A percentile compares a stretch with the other conserved stretches of the same genome.
phyloP scores from a whole-genome alignment of 129 eudicot species.

The Helichrysum umbraculigerum region DNA sequence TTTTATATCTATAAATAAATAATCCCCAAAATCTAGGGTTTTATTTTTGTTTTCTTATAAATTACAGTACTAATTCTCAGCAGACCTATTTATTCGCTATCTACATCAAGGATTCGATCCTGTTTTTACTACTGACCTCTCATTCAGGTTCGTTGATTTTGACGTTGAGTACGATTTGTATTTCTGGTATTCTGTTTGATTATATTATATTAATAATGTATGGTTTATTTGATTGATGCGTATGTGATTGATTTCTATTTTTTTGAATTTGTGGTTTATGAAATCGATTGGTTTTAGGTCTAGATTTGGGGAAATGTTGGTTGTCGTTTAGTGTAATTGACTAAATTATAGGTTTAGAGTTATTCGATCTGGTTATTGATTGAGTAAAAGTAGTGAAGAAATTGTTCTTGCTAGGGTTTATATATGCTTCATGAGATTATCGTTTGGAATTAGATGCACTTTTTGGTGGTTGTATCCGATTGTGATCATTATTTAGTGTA shows the following conservation, averaged over 20 bases:
- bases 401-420: background rate
- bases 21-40: constrained; percentile 41
- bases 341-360: background rate
- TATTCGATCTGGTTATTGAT: background rate
- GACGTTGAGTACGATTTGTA: background rate
- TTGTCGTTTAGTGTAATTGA: constrained; percentile 14
- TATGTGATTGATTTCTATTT: background rate
- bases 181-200: background rate
- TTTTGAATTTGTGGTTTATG: background rate
- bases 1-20: background rate
- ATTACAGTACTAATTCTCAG: background rate
- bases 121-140: constrained; percentile 19
- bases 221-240: constrained; percentile 1
- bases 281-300: constrained; percentile 15
- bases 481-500: background rate
- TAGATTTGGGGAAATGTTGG: constrained; percentile 24
- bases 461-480: background rate
- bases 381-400: no score
- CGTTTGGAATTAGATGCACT: background rate
- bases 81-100: constrained; percentile 7
- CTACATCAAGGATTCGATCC: constrained; percentile 10
- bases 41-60: background rate
- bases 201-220: background rate
- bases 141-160: constrained; percentile 26
- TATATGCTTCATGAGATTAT: background rate